Evolutionary conservation across 805 yeast genomes (phyloP).

Genomic region (Huiozyma sinensis): DNA sequence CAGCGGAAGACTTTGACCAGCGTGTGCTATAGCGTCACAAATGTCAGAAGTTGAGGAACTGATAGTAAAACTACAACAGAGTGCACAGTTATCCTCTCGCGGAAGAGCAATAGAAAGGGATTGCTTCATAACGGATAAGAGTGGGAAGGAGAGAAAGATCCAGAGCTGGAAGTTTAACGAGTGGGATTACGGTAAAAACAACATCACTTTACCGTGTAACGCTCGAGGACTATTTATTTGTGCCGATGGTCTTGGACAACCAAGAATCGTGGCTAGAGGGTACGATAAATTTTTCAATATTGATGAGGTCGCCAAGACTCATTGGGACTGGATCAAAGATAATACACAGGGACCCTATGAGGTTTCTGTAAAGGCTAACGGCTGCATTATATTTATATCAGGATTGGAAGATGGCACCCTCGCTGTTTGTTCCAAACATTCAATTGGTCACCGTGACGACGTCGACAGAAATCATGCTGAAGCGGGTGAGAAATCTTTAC

Average conservation of each 20-base stretch:
- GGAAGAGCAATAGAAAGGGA: constrained; percentile 26
- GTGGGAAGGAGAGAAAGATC: constrained; percentile 9
- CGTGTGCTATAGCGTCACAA: too few species aligned
- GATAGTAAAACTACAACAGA: constrained; percentile 14
- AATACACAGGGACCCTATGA: constrained; percentile 67
- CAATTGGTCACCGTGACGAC: constrained; percentile 60
- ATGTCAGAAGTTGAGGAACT: constrained; percentile 2
- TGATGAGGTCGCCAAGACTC: constrained; percentile 49
- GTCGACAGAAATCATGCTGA: constrained; percentile 57
- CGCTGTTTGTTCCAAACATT: constrained; percentile 83
- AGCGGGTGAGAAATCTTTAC: constrained; percentile 54
- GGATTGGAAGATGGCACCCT: constrained; percentile 68
- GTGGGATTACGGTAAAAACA: constrained; percentile 65
- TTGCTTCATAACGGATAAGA: constrained; percentile 21
- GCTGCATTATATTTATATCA: constrained; percentile 78
- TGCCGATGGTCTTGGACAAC: constrained; percentile 22
- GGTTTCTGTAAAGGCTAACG: constrained; percentile 81
- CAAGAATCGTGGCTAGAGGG: constrained; percentile 63
- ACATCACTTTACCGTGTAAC: constrained; percentile 48
- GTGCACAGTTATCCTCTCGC: constrained; percentile 14
- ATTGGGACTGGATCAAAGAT: constrained; percentile 34
- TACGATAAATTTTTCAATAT: constrained; percentile 90
- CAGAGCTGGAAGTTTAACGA: constrained; percentile 77
- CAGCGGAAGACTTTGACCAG: too few species aligned
- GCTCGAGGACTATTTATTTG: constrained; percentile 77